phyloP scores from a whole-genome alignment of 2,329 filamentous ascomycete genomes.

The Graphiopsis chlorocephala region DNA sequence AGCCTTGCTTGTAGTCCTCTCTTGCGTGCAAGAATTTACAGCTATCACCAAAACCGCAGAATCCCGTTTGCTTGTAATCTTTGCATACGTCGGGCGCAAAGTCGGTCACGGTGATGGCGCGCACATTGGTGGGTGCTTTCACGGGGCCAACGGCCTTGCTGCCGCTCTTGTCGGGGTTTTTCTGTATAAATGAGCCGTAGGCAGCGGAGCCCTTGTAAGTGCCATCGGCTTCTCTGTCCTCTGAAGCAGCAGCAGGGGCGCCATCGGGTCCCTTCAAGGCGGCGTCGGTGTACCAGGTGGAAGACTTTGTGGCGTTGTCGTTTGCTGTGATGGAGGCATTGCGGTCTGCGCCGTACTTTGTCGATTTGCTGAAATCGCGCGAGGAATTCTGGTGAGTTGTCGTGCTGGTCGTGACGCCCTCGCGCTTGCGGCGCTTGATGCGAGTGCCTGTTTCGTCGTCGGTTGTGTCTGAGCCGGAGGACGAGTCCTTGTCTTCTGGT shows the following conservation, averaged over 20 bases:
- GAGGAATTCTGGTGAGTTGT: conserved; percentile 49
- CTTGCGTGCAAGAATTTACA: conserved; percentile 79
- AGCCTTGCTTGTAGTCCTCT: conserved; percentile 83
- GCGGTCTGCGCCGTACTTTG: conserved; percentile 58
- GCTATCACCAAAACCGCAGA: conserved; percentile 70
- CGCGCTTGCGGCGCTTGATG: conserved; percentile 76
- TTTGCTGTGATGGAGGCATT: conserved; percentile 60
- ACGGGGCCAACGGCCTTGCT: conserved; percentile 68
- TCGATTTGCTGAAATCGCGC: conserved; percentile 32
- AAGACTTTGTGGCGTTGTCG: conserved; percentile 86
- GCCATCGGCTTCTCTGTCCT: conserved; percentile 46
- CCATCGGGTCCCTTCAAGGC: conserved; percentile 45
- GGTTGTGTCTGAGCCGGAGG: conserved; percentile 63
- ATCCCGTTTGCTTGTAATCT: conserved; percentile 81
- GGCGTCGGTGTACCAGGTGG: conserved; percentile 83
- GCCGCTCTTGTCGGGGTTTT: conserved; percentile 69
- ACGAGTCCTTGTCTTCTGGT: conserved; percentile 56
- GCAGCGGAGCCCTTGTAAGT: conserved; percentile 75
- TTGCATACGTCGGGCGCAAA: conserved; percentile 94
- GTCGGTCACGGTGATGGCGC: conserved; percentile 85
- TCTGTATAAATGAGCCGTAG: conserved; percentile 72
- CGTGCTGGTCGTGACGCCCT: conserved; percentile 62
- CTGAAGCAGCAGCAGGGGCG: background rate
- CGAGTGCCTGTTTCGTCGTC: conserved; percentile 69
- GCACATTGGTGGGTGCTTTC: conserved; percentile 84